Evolutionary conservation across 768 basidiomycete genomes (phyloP).

Genomic region (Pleurotus giganteus): DNA sequence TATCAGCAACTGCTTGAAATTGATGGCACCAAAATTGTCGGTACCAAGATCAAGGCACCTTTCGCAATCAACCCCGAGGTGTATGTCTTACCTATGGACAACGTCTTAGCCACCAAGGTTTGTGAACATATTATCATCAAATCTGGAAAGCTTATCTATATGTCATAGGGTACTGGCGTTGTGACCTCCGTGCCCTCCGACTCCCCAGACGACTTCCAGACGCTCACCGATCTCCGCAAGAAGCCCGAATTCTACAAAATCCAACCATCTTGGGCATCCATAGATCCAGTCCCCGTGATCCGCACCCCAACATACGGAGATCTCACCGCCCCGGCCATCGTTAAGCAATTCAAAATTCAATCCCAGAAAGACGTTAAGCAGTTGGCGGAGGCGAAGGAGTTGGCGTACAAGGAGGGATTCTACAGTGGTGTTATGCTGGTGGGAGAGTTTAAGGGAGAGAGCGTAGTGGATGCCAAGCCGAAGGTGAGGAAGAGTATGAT

Average conservation of each 20-base stretch:
- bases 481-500: constrained; percentile 88
- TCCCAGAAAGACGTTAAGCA: constrained; percentile 94
- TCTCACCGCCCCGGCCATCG: constrained; percentile 78
- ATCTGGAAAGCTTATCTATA: background rate
- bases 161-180: constrained; percentile 83
- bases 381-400: constrained; percentile 94
- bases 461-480: constrained; percentile 88
- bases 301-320: constrained; percentile 91
- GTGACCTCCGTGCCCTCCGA: constrained; percentile 98
- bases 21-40: constrained; percentile 76
- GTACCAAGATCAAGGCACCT: constrained; percentile 88
- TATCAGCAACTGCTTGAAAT: constrained; percentile 74
- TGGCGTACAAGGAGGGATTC: constrained; percentile 98
- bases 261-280: constrained; percentile 79
- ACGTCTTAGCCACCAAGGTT: constrained; percentile 91
- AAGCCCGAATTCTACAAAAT: constrained; percentile 97
- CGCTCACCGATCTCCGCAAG: constrained; percentile 87
- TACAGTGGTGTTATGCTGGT: constrained; percentile 90
- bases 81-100: constrained; percentile 98
- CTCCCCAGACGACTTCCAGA: constrained; percentile 95
- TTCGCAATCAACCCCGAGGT: constrained; percentile 81
- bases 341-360: constrained; percentile 90
- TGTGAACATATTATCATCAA: constrained; percentile 8
- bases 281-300: constrained; percentile 87
- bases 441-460: constrained; percentile 86